Evolutionary conservation across 2,329 filamentous ascomycete genomes (phyloP).

Genomic region (Fusarium bulbicola): DNA sequence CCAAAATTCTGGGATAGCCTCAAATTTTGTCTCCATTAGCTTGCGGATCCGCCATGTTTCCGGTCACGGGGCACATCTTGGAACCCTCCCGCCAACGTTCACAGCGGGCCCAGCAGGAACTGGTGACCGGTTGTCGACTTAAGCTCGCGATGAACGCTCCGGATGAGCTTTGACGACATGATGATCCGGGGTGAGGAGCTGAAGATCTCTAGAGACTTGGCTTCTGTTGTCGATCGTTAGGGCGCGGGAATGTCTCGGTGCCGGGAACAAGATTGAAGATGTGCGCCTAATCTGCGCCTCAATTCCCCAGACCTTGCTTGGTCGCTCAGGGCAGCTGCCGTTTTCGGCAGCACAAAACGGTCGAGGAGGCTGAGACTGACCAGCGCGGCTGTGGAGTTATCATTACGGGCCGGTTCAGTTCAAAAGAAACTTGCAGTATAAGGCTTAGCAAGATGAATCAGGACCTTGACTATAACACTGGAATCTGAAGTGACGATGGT

Average conservation of each 20-base stretch:
- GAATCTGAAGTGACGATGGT: too few species aligned
- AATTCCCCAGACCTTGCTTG: constrained; percentile 1
- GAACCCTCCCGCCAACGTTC: neutral
- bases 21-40: neutral
- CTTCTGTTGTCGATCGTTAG: neutral
- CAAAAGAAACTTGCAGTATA: neutral
- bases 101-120: neutral
- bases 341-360: constrained; percentile 13
- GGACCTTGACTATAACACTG: too few species aligned
- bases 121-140: neutral
- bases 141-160: neutral
- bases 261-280: neutral
- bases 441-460: neutral
- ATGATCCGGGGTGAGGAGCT: neutral
- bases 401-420: neutral
- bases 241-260: constrained; percentile 3
- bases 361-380: neutral
- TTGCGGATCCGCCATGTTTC: neutral
- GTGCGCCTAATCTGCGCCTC: neutral
- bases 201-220: neutral
- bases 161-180: neutral
- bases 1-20: neutral
- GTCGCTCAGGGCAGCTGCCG: neutral
- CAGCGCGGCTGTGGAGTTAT: constrained; percentile 8
- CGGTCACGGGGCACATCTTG: constrained; percentile 3